A percentile compares a stretch with the other conserved stretches of the same genome.
These are phyloP conservation scores for Pilobolus umbonatus DNA, from an alignment of 192 early-diverging fungal genomes.

Conservation along the genomic window DNA sequence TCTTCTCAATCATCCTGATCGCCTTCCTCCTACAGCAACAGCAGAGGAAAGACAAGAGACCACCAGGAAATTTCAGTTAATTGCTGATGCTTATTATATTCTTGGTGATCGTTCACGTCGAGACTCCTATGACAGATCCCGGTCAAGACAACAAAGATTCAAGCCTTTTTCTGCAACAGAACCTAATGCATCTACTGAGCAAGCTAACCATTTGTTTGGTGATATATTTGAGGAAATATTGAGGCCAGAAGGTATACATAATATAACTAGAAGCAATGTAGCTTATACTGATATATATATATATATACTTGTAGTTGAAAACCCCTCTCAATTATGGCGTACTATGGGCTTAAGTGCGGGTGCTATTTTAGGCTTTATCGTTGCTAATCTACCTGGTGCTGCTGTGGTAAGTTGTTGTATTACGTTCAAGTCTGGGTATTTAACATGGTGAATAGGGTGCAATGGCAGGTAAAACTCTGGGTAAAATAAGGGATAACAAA, in stretches of 20 bases:
- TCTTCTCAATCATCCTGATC: slow-evolving; percentile 26
- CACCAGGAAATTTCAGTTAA: slow-evolving; percentile 20
- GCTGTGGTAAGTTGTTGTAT: slow-evolving; percentile 15
- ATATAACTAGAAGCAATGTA: background rate
- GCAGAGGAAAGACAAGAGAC: slow-evolving; percentile 17
- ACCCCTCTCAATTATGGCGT: slow-evolving; percentile 25
- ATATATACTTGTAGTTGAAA: slow-evolving; percentile 11
- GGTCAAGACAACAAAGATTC: background rate
- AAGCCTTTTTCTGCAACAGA: background rate
- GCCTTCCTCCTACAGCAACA: slow-evolving; percentile 9
- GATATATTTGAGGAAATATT: slow-evolving; percentile 29
- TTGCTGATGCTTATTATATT: slow-evolving; percentile 28
- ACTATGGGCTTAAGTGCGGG: slow-evolving; percentile 23
- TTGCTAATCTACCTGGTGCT: slow-evolving; percentile 22
- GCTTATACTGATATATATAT: background rate
- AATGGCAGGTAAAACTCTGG: slow-evolving; percentile 56
- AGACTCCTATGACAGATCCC: slow-evolving; percentile 20
- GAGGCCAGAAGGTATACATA: slow-evolving; percentile 15
- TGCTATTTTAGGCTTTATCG: slow-evolving; percentile 26
- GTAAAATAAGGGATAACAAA: slow-evolving; percentile 59
- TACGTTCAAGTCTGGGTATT: background rate
- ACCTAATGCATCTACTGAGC: slow-evolving; percentile 1
- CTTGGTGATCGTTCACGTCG: slow-evolving; percentile 23
- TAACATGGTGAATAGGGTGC: slow-evolving; percentile 39
- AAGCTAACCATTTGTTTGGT: slow-evolving; percentile 20